A percentile compares a stretch with the other conserved stretches of the same genome.
Conservation (phyloP, 257 asterid species). For the Perilla frutescens region DNA sequence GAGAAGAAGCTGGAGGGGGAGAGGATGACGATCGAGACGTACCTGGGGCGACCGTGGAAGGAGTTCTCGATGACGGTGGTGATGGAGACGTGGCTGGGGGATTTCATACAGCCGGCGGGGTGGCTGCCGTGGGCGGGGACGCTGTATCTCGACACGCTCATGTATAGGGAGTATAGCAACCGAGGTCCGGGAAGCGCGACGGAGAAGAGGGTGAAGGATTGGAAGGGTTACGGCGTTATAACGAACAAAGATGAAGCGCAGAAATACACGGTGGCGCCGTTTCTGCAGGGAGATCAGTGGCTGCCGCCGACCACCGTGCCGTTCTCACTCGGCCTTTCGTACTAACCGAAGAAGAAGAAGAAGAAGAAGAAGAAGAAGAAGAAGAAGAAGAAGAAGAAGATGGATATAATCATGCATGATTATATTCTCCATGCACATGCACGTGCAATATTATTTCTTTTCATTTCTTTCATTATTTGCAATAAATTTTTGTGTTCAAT, state of each 20-base stretch:
- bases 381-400: too few species aligned
- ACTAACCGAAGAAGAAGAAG: neutral
- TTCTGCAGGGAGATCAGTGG: constrained; percentile 46
- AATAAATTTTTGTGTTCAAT: too few species aligned
- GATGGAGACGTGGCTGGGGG: constrained; percentile 48
- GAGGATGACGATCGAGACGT: constrained; percentile 44
- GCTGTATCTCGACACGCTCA: constrained; percentile 44
- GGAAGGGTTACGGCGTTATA: constrained; percentile 50
- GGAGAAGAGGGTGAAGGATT: constrained; percentile 38
- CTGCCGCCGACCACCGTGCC: constrained; percentile 35
- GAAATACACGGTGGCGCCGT: constrained; percentile 42
- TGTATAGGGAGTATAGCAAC: constrained; percentile 47
- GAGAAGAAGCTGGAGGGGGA: constrained; percentile 37
- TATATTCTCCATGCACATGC: neutral
- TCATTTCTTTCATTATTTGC: too few species aligned
- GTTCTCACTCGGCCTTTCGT: constrained; percentile 10
- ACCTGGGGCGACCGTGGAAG: constrained; percentile 29
- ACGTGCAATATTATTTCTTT: too few species aligned
- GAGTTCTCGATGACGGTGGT: constrained; percentile 44
- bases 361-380: too few species aligned
- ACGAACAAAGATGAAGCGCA: constrained; percentile 40
- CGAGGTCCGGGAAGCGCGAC: constrained; percentile 48
- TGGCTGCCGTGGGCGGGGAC: constrained; percentile 56
- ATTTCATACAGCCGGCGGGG: constrained; percentile 49
- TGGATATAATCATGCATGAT: too few species aligned